phyloP scores from a whole-genome alignment of 805 yeast genomes.

The Myxozyma udenii region DNA sequence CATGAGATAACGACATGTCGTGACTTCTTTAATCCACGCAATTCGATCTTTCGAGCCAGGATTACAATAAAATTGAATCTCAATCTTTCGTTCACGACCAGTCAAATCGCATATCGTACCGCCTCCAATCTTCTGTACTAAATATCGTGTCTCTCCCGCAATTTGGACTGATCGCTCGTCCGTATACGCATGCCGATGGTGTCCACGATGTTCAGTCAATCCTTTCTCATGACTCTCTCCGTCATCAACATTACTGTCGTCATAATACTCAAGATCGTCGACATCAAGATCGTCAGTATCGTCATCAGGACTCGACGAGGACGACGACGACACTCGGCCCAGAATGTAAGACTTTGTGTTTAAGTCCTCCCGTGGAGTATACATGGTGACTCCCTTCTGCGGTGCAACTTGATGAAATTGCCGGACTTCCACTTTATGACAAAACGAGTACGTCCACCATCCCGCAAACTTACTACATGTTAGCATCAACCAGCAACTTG shows the following conservation, averaged over 20 bases:
- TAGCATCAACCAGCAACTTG: not conserved
- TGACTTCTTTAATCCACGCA: conserved; percentile 49
- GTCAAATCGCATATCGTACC: conserved; percentile 66
- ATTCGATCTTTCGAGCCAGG: conserved; percentile 38
- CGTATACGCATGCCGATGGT: not conserved
- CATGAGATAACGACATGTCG: conserved; percentile 58
- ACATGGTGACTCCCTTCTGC: conserved; percentile 21
- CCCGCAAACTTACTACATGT: conserved; percentile 21
- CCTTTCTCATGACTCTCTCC: not conserved
- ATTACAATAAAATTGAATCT: conserved; percentile 57
- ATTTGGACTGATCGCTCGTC: conserved; percentile 27
- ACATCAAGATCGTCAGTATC: not conserved
- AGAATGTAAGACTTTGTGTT: conserved; percentile 20
- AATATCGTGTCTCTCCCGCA: conserved; percentile 32
- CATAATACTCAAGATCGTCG: not conserved
- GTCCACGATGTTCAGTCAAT: not conserved
- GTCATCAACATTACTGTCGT: not conserved
- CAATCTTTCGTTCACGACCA: conserved; percentile 49
- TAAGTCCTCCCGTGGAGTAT: conserved; percentile 28
- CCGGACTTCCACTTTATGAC: conserved; percentile 28
- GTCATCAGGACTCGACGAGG: not conserved
- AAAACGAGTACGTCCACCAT: conserved; percentile 33
- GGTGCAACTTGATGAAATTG: conserved; percentile 30
- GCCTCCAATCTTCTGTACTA: conserved; percentile 42
- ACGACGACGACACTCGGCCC: conserved; percentile 11